These are phyloP conservation scores for Stephania japonica DNA, from an alignment of 164 flowering plant species.

Conservation along the genomic window DNA sequence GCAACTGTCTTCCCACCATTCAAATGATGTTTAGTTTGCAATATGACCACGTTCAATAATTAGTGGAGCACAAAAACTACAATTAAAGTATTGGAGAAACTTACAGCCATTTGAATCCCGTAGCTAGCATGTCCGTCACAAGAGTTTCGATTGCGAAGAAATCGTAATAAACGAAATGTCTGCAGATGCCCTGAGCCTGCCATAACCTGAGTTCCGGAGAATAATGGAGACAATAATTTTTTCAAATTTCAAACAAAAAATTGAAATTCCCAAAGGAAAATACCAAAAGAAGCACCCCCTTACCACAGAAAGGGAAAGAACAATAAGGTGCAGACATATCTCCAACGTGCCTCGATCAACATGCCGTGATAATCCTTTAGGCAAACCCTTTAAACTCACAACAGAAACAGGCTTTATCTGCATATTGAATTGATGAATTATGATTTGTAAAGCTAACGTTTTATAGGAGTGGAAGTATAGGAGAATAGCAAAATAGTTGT, in stretches of 20 bases:
- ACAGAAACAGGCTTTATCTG: slow-evolving; percentile 80
- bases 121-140: slow-evolving; percentile 77
- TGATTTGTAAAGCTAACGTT: neutral
- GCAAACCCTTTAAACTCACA: slow-evolving; percentile 40
- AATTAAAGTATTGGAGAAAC: slow-evolving; percentile 17
- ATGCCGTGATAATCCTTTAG: slow-evolving; percentile 65
- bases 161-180: slow-evolving; percentile 72
- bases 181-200: slow-evolving; percentile 94
- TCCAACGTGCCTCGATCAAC: slow-evolving; percentile 89
- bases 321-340: slow-evolving; percentile 78
- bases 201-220: slow-evolving; percentile 66
- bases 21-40: too few relatives aligned
- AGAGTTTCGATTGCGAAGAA: slow-evolving; percentile 63
- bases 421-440: slow-evolving; percentile 7
- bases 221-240: slow-evolving; percentile 4
- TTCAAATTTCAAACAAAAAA: neutral
- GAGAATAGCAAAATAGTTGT: slow-evolving; percentile 10
- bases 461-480: neutral
- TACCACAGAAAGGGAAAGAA: slow-evolving; percentile 88
- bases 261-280: neutral
- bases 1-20: neutral
- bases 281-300: slow-evolving; percentile 5
- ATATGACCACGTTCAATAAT: neutral
- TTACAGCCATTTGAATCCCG: slow-evolving; percentile 92
- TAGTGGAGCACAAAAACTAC: neutral